Conservation (phyloP, 2,329 filamentous ascomycete genomes). For the Cadophora luteo-olivacea region DNA sequence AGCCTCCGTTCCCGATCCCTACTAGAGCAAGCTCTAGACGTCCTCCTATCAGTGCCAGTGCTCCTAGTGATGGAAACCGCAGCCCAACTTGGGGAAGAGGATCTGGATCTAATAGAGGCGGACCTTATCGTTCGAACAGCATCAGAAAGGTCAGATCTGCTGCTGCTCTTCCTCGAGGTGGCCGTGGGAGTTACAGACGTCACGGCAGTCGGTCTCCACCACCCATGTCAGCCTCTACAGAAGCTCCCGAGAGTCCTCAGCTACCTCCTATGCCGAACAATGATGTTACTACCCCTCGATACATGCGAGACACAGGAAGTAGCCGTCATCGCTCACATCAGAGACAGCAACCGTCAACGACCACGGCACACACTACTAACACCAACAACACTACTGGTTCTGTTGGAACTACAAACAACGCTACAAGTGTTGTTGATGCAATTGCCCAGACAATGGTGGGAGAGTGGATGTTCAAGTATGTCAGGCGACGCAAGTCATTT, state of each 20-base stretch:
- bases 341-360: slow-evolving; percentile 66
- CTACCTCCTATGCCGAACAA: slow-evolving; percentile 78
- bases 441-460: slow-evolving; percentile 99
- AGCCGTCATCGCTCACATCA: slow-evolving; percentile 55
- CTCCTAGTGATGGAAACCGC: slow-evolving; percentile 71
- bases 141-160: slow-evolving; percentile 88
- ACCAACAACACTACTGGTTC: slow-evolving; percentile 55
- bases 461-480: slow-evolving; percentile 96
- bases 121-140: slow-evolving; percentile 62
- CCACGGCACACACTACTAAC: slow-evolving; percentile 57
- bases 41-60: slow-evolving; percentile 68
- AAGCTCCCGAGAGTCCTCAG: slow-evolving; percentile 71
- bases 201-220: slow-evolving; percentile 66
- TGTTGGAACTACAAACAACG: slow-evolving; percentile 65
- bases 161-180: slow-evolving; percentile 66
- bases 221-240: slow-evolving; percentile 70
- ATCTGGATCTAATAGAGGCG: slow-evolving; percentile 41
- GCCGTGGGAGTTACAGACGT: slow-evolving; percentile 54
- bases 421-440: slow-evolving; percentile 87
- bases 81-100: slow-evolving; percentile 74
- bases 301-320: slow-evolving; percentile 49
- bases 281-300: slow-evolving; percentile 67
- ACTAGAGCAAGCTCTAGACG: slow-evolving; percentile 86
- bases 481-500: slow-evolving; percentile 88
- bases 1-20: slow-evolving; percentile 92